phyloP scores from a whole-genome alignment of 176 grass and related monocot genomes.

The Aegilops longissima region DNA sequence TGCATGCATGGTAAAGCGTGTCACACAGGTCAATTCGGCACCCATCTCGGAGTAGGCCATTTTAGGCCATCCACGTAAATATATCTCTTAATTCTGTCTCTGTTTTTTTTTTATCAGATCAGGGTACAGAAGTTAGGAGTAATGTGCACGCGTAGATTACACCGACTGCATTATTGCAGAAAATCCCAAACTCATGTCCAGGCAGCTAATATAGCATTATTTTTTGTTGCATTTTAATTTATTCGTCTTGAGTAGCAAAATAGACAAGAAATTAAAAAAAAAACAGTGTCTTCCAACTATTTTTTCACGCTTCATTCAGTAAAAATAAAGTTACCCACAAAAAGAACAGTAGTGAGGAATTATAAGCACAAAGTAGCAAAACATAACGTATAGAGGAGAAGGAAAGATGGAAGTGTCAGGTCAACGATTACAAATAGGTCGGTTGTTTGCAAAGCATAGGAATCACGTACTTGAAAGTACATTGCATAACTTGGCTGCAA shows the following conservation, averaged over 20 bases:
- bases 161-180: no score
- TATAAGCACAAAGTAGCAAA: no score
- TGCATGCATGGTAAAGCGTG: not conserved
- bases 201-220: no score
- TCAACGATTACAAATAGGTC: not conserved
- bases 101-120: not conserved
- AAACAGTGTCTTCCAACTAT: no score
- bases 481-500: not conserved
- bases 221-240: no score
- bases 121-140: not conserved
- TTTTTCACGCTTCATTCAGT: no score
- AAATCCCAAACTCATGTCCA: no score
- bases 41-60: not conserved
- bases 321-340: no score
- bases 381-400: no score
- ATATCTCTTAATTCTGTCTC: not conserved
- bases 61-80: not conserved
- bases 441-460: not conserved
- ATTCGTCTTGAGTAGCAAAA: no score
- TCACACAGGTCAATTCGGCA: slow-evolving; percentile 2
- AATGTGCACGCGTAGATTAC: not conserved
- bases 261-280: no score
- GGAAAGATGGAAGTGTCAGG: not conserved
- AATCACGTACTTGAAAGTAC: not conserved
- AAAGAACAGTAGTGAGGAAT: no score